Evolutionary conservation across 225 moss, liverwort and hornwort species (phyloP).

Genomic region (Straminergon stramineum): DNA sequence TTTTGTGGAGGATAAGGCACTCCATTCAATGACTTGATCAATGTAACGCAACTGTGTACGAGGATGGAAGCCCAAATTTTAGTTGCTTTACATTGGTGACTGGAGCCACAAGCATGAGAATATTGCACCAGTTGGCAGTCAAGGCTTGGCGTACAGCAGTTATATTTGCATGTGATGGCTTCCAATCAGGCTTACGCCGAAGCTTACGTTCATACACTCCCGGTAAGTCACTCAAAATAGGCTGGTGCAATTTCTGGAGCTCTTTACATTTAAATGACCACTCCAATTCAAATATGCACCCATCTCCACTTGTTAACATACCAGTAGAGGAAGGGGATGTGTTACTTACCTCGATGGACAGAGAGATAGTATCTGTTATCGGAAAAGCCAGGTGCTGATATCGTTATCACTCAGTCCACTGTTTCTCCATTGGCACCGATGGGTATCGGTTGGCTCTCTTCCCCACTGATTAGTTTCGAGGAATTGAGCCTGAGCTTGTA

Average conservation of each 20-base stretch:
- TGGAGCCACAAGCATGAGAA: not conserved
- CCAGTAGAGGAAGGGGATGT: not conserved
- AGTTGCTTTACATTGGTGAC: not conserved
- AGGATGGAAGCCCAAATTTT: not conserved
- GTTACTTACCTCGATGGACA: slow-evolving; percentile 9
- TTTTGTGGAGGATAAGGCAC: not conserved
- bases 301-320: not conserved
- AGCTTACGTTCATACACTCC: not conserved
- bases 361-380: slow-evolving; percentile 8
- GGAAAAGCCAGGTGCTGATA: slow-evolving; percentile 15
- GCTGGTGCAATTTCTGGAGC: not conserved
- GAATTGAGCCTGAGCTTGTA: slow-evolving; percentile 20
- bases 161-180: not conserved
- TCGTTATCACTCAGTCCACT: not conserved
- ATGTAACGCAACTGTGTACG: not conserved
- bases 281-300: not conserved
- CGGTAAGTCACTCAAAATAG: not conserved
- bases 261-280: not conserved
- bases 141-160: not conserved
- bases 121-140: not conserved
- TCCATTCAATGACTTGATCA: not conserved
- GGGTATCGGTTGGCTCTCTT: slow-evolving; percentile 14
- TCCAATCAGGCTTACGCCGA: not conserved
- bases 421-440: slow-evolving; percentile 23
- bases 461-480: not conserved